Base-by-base conservation (phyloP, 768 basidiomycete genomes). In the Lactarius pseudohatsudake region DNA sequence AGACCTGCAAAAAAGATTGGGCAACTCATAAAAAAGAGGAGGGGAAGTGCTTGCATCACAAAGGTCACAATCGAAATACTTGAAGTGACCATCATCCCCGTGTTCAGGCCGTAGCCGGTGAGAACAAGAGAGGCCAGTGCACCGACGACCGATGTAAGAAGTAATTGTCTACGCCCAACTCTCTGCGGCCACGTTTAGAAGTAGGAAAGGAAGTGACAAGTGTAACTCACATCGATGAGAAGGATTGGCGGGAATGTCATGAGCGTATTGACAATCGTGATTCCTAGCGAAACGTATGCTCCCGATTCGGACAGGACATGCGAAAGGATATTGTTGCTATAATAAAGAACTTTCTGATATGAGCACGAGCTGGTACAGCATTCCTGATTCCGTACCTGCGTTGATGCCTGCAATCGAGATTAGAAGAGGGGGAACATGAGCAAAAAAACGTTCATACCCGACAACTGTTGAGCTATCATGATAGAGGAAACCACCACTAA, bases 191-290 rank as follows among this genome's bases (percentile, higher is more conserved):
- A 32, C 18, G 57, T 59, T 65, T 4, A 13, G 34, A 16, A 65
- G 38, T 43, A 26, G 16, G 16, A 50, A 65, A 11, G n/a, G n/a
- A 43, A 8, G 9, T 20, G 38, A n/a, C 40, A 11, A 30, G 28
- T n/a, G 50, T 26, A 53, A 74, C 80, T 54, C 63, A 91, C 93
- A 79, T 95, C 93, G 60, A 96, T 90, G 45, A 97, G 81, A 68
- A 94, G 79, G 43, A 97, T 89, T 4, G 94, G 90, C 9, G 93
- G 91, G 74, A 94, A 90, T 1, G 91, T 89, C 87, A 89, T 88
- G 57, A 85, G 65, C 59, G 89, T 89, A 74, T 97, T 97, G 66
- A 96, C 86, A 38, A 92, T 73, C 0, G 94, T 90, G 59, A 96
- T 91, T 20, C 87, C 90, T 2, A 97, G 76, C 2, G 94, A 94